A percentile compares a stretch with the other conserved stretches of the same genome.
These are phyloP conservation scores for Aegle marmelos DNA, from an alignment of 345 rosid genomes.

Conservation along the genomic window DNA sequence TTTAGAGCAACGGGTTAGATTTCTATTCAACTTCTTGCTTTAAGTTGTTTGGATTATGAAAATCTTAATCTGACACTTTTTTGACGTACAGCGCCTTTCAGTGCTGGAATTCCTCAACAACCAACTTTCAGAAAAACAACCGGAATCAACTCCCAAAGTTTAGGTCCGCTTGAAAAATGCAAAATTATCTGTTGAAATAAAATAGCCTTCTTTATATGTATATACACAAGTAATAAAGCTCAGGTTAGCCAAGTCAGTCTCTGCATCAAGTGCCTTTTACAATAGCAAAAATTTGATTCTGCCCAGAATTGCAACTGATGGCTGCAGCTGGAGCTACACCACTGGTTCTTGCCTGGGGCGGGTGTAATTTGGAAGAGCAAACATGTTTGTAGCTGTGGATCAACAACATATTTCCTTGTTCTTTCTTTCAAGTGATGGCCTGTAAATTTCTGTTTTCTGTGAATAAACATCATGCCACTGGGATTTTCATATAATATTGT, in stretches of 20 bases:
- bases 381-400: background rate
- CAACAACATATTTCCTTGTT: background rate
- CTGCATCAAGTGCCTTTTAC: background rate
- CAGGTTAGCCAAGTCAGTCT: background rate
- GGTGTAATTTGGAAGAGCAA: background rate
- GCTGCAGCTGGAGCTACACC: background rate
- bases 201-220: slow-evolving; percentile 9
- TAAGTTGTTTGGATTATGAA: background rate
- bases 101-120: slow-evolving; percentile 75
- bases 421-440: background rate
- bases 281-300: background rate
- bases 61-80: background rate
- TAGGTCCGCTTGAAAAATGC: background rate
- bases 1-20: slow-evolving; percentile 74
- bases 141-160: slow-evolving; percentile 21
- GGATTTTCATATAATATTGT: background rate
- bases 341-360: background rate
- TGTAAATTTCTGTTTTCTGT: background rate
- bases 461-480: background rate
- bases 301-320: background rate
- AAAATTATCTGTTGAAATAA: background rate
- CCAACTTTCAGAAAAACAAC: slow-evolving; percentile 59
- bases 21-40: slow-evolving; percentile 1
- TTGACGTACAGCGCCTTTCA: slow-evolving; percentile 58
- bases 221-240: slow-evolving; percentile 17